Conservation (phyloP, 2,329 filamentous ascomycete species). For the Aspergillus texensis region DNA sequence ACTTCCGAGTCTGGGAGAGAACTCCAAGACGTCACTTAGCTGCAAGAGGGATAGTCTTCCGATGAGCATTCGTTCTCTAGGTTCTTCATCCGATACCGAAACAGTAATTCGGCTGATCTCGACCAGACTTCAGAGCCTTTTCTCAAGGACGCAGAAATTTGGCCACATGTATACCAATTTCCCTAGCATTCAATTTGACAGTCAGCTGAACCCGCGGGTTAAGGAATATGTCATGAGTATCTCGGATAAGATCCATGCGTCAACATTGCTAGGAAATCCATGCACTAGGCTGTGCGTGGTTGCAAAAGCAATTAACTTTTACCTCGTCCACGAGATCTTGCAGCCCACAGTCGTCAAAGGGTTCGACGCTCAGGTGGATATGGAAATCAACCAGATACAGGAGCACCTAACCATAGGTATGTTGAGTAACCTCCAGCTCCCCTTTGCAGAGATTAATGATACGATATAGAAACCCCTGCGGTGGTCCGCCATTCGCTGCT, state of each 20-base stretch:
- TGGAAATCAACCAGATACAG: conserved; percentile 24
- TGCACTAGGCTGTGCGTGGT: conserved; percentile 28
- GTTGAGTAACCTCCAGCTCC: neutral
- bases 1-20: neutral
- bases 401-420: conserved; percentile 24
- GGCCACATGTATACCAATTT: conserved; percentile 19
- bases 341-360: conserved; percentile 27
- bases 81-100: conserved; percentile 4
- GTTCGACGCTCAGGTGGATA: conserved; percentile 25
- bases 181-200: conserved; percentile 20
- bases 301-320: conserved; percentile 33
- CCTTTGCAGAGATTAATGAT: neutral
- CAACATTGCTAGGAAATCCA: conserved; percentile 25
- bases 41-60: neutral
- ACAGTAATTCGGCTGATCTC: conserved; percentile 13
- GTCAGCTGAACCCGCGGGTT: conserved; percentile 16
- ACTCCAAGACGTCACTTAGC: neutral
- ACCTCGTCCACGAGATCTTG: conserved; percentile 27
- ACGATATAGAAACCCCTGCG: conserved; percentile 19
- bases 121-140: conserved; percentile 19
- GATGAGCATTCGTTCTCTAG: neutral
- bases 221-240: conserved; percentile 26
- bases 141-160: conserved; percentile 19
- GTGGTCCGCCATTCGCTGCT: conserved; percentile 24
- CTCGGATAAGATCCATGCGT: conserved; percentile 16